These are phyloP conservation scores for Boletus pseudo-olivaceus DNA, from an alignment of 768 basidiomycete species.

Conservation along the genomic window DNA sequence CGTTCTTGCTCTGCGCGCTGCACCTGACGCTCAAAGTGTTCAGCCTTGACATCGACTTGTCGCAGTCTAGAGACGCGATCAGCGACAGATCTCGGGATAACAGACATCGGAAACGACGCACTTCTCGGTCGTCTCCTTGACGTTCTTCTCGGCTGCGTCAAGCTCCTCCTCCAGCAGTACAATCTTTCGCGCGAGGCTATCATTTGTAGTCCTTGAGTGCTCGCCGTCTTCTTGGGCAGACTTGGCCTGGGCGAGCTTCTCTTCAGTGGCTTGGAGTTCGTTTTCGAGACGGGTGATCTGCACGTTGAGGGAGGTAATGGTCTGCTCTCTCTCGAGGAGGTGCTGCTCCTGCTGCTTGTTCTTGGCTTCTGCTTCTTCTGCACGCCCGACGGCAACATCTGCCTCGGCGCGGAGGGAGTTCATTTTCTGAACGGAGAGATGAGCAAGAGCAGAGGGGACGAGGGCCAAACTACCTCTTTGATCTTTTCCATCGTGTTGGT, in stretches of 20 bases:
- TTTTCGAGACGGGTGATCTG: constrained; percentile 60
- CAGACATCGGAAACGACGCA: constrained; percentile 39
- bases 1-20: constrained; percentile 85
- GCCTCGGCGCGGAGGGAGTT: constrained; percentile 77
- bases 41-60: constrained; percentile 97
- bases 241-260: constrained; percentile 64
- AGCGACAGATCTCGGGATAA: constrained; percentile 17
- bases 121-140: constrained; percentile 97
- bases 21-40: constrained; percentile 95
- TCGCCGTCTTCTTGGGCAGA: constrained; percentile 63
- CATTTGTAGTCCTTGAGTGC: constrained; percentile 63
- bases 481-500: constrained; percentile 44
- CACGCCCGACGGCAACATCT: constrained; percentile 74
- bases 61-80: constrained; percentile 59
- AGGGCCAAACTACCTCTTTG: constrained; percentile 35
- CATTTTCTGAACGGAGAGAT: constrained; percentile 55
- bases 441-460: background rate
- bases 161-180: constrained; percentile 93
- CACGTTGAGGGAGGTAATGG: constrained; percentile 75
- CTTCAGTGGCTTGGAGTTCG: constrained; percentile 71
- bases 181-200: constrained; percentile 77
- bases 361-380: constrained; percentile 83
- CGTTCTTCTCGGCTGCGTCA: constrained; percentile 91
- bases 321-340: constrained; percentile 81
- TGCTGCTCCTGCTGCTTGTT: constrained; percentile 74